Evolutionary conservation across 805 yeast species (phyloP).

Genomic region (Yamadazyma laniorum): DNA sequence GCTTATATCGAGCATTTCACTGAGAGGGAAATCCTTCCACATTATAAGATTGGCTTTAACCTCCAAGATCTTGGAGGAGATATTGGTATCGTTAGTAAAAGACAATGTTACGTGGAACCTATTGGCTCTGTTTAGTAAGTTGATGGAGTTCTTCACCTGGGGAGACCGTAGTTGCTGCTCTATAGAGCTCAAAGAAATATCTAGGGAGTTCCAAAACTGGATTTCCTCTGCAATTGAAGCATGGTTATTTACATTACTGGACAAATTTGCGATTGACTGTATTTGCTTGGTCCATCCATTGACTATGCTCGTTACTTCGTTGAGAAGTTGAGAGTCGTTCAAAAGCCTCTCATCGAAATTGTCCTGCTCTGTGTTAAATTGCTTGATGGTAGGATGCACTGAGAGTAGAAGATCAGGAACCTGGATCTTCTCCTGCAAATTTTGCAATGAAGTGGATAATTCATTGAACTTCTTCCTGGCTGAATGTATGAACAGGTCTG

Average conservation of each 20-base stretch:
- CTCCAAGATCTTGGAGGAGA: constrained; percentile 50
- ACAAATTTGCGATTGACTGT: constrained; percentile 52
- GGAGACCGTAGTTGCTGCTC: constrained; percentile 56
- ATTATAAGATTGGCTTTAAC: constrained; percentile 61
- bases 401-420: constrained; percentile 59
- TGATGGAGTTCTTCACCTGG: constrained; percentile 56
- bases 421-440: constrained; percentile 64
- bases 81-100: constrained; percentile 68
- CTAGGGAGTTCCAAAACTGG: constrained; percentile 75
- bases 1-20: constrained; percentile 38
- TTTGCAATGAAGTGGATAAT: constrained; percentile 61
- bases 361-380: constrained; percentile 16
- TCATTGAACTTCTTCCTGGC: constrained; percentile 69
- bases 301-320: constrained; percentile 65
- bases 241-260: constrained; percentile 55
- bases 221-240: constrained; percentile 59
- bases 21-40: constrained; percentile 67
- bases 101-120: constrained; percentile 78
- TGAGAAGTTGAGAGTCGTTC: constrained; percentile 56
- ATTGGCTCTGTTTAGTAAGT: constrained; percentile 63
- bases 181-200: constrained; percentile 53
- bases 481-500: constrained; percentile 25
- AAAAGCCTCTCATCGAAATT: constrained; percentile 38
- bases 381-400: constrained; percentile 49
- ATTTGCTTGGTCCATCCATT: constrained; percentile 72